phyloP scores from a whole-genome alignment of 352 stramenopile species.

The Phytophthora chlamydospora region DNA sequence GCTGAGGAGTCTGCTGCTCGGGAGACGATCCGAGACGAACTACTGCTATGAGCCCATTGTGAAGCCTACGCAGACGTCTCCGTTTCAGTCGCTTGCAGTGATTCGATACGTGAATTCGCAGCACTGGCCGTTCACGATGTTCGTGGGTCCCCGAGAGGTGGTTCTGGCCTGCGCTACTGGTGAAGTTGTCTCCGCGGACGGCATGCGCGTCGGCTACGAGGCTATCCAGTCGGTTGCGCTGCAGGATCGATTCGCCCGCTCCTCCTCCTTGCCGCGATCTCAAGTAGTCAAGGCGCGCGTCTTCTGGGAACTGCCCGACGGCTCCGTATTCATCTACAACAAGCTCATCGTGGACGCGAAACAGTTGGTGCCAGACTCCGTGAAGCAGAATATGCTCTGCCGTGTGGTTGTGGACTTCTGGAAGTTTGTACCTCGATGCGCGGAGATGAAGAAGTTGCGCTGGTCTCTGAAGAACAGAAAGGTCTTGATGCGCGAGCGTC shows the following conservation, averaged over 20 bases:
- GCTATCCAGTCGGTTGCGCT: slow-evolving; percentile 29
- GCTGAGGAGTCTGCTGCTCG: slow-evolving; percentile 26
- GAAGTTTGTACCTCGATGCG: slow-evolving; percentile 4
- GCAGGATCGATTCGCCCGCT: background rate
- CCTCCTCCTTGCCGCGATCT: slow-evolving; percentile 10
- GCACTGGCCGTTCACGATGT: slow-evolving; percentile 33
- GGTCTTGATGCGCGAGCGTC: background rate
- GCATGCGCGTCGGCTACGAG: slow-evolving; percentile 32
- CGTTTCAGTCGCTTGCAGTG: slow-evolving; percentile 31
- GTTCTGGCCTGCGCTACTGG: slow-evolving; percentile 22
- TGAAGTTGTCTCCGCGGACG: slow-evolving; percentile 25
- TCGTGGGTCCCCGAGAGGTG: slow-evolving; percentile 27
- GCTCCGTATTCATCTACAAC: slow-evolving; percentile 32
- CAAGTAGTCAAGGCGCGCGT: slow-evolving; percentile 28
- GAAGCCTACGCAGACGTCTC: slow-evolving; percentile 7
- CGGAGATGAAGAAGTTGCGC: slow-evolving; percentile 11
- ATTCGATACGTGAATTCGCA: slow-evolving; percentile 26
- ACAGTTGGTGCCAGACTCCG: slow-evolving; percentile 17
- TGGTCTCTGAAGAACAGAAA: slow-evolving; percentile 15
- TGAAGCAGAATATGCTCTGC: slow-evolving; percentile 36
- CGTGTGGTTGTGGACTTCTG: slow-evolving; percentile 14
- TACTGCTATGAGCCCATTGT: slow-evolving; percentile 21
- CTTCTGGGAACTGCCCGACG: slow-evolving; percentile 35
- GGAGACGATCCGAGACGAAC: slow-evolving; percentile 14
- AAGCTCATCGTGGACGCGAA: slow-evolving; percentile 34